Evolutionary conservation across 306 rosid genomes (phyloP), one percentile per base, ranked within the genome.

Genomic region (Begonia fuchsioides): DNA sequence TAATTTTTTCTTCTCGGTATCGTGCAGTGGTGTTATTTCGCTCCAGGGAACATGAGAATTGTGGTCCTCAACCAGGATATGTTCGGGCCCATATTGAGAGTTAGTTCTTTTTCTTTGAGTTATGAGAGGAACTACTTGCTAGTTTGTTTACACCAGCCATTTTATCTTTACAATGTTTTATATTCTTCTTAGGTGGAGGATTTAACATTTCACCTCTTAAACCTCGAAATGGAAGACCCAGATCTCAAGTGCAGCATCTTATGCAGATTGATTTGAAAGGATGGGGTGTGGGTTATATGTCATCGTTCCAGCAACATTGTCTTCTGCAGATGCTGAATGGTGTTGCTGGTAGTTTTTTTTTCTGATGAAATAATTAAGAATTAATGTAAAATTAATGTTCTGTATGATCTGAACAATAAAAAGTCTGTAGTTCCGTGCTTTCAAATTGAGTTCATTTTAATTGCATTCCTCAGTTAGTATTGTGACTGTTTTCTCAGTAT

Each of bases 21-120:
- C 44, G 18, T 47, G 87, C 81, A 90, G 98, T 90, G 68, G 95
- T 90, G 60, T 68, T 90, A 67, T 90, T 90, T 75, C 85, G 85
- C 57, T 90, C 98, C 13, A 75, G 95, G 75, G 95, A 79, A 66
- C 98, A 90, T 67, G 92, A 75, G 62, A 90, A 81, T 56, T 85
- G 98, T 59, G 69, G 98, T 63, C 92, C 98, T 32, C 94, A 79
- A 43, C 95, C 98, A 44, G 98, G 98, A 56, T 79, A 68, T 50
- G 98, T 85, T 53, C 92, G 98, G 65, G 98, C 98, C 43, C 87
- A 84, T 79, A 67, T 90, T 69, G 98, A 90, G 76, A 90, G 98
- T 90, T 69, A 74, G 95, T 66, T 57, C 15, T 32, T 66, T 47
- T 18, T 61, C 9, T 18, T 13, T n/a, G 19, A 53, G 51, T 47